Base-by-base conservation (phyloP, 306 rosid species). In the Cotoneaster glaucophyllus region DNA sequence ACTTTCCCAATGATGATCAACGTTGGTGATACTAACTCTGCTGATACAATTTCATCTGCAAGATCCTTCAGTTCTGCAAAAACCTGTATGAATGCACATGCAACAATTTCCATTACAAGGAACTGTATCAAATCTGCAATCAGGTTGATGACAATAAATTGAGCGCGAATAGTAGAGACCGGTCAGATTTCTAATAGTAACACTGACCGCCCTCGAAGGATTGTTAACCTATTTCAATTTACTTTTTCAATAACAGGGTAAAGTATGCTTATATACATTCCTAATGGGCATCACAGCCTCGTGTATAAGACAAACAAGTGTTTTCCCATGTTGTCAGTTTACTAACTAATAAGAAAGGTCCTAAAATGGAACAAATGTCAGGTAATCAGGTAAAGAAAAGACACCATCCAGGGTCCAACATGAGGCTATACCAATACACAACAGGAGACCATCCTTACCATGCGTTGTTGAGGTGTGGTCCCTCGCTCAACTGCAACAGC, bases 401-500 rank as follows among this genome's bases (percentile, higher is more conserved):
- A 59, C 34, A 29, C 56, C 48, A n/a, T 2, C 17, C 54, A 5
- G 8, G 29, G 56, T 53, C 48, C 64, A 71, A 71, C 8, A 31
- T 14, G 57, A 32, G 4, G 52, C 5, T 2, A 66, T 15, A 50
- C 19, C 21, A 26, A 66, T 11, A 64, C 44, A 11, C 11, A 53
- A 39, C 13, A 34, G 28, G 74, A 48, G 50, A 71, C 59, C 12
- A 37, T 67, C 77, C 96, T 85, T 83, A 94, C 97, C 1, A 73
- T 85, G 82, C 95, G 94, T 64, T 92, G 96, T 81, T 88, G 96
- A 31, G 85, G 89, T 15, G 98, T 92, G 74, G 97, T 95, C 81
- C 98, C 98, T 77, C 97, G 86, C 79, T 95, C 98, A 71, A 95
- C 82, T 68, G 98, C 98, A 58, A 86, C 97, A 52, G 98, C 92